Evolutionary conservation across 2,329 filamentous ascomycete species (phyloP), one percentile per base, ranked within the genome.

Genomic region (Diaporthe ilicicola): DNA sequence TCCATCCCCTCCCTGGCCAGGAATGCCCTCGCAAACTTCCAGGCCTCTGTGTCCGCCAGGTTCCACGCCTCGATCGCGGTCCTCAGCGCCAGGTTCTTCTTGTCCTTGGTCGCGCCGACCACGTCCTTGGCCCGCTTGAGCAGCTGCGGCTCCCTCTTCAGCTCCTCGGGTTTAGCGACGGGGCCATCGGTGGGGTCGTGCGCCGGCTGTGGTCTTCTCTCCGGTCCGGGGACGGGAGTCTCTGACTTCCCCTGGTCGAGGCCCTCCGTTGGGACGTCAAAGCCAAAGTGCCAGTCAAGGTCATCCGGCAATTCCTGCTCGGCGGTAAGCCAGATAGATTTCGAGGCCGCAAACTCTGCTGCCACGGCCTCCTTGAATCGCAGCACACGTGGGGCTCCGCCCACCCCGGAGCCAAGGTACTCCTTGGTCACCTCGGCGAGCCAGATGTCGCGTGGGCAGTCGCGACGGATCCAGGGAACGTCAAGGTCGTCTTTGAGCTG

Each of bases 251-350:
- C 87, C 34, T 85, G 83, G 50, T 86, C 81, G 4, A 87, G 84
- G 13, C 84, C 82, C 24, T 84, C 82, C 56, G 86, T 85, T 1
- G 95, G 93, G 12, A 98, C 86, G 17, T 86, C 84, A 81, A 98
- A 98, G 67, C 95, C 96, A 78, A 98, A 94, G 75, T 92, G 88
- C 94, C 94, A 98, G 78, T 95, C 92, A 2, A 97, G 84, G 74
- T 96, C 92, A n/a, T 87, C 80, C 3, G 92, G 90, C 9, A 91
- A 82, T 19, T 84, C 82, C 53, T 84, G 83, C 76, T 92, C 89
- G n/a, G 93, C 93, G 0, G 91, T 92, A 24, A 97, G 84, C 95
- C 95, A 98, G 24, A 98, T 84, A 0, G 91, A 91, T 74, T 90
- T 90, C 0, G 89, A 85, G 0, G 87, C 83, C 19, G 88, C 88